Percentiles rank a stretch among this genome's conserved stretches.
Evolutionary conservation across 2,329 filamentous ascomycete genomes (phyloP).

Genomic region (Colletotrichum sp.): DNA sequence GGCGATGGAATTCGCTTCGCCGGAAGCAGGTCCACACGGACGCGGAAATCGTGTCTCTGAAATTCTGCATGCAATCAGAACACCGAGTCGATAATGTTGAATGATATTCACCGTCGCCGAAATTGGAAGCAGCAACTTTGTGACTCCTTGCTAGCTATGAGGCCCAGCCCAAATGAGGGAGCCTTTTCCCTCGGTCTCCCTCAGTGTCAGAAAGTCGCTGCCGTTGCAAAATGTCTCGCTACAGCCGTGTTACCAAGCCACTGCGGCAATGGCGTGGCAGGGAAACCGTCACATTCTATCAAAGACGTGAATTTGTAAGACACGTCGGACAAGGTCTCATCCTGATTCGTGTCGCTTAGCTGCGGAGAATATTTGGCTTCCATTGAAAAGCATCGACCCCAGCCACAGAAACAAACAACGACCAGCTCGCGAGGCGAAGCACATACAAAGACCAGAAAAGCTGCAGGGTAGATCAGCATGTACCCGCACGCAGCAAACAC

Average conservation of each 20-base stretch:
- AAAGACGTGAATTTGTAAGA: background rate
- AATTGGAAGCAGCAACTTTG: background rate
- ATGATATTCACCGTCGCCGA: background rate
- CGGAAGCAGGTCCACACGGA: background rate
- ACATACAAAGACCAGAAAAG: background rate
- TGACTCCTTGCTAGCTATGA: background rate
- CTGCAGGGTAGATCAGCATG: background rate
- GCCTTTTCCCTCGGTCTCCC: background rate
- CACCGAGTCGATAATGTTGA: background rate
- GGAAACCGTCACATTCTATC: background rate
- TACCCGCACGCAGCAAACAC: background rate
- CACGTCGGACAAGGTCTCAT: background rate
- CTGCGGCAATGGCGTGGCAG: background rate
- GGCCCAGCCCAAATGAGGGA: background rate
- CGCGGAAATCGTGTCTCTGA: background rate
- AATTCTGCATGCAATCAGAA: background rate
- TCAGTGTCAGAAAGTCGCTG: background rate
- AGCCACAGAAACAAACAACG: background rate
- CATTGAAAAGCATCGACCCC: background rate
- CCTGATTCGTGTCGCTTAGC: background rate
- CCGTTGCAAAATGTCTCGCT: background rate
- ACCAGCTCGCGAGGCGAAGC: background rate
- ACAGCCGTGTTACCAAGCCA: background rate
- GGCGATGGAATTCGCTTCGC: background rate
- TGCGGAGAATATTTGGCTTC: background rate